Conservation (phyloP, 148 eudicot genomes). For the Euryodendron excelsum region DNA sequence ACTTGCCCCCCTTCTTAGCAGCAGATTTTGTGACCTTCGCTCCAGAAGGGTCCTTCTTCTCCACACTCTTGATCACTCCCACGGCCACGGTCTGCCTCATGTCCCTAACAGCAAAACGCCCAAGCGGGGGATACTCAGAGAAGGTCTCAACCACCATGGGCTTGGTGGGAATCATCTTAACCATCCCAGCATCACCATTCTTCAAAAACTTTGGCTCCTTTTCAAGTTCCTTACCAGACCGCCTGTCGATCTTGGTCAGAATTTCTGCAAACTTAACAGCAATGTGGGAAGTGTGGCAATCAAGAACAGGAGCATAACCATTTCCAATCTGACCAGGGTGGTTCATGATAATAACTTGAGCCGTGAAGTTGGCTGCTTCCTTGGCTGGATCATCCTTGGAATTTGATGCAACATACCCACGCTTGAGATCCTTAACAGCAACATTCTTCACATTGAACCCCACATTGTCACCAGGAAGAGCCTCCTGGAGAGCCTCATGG, state of each 20-base stretch:
- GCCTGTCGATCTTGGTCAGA: conserved; percentile 31
- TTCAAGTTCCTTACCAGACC: conserved; percentile 37
- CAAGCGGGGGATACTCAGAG: conserved; percentile 27
- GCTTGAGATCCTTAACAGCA: conserved; percentile 33
- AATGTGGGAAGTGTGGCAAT: conserved; percentile 35
- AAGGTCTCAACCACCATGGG: conserved; percentile 38
- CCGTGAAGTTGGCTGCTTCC: conserved; percentile 34
- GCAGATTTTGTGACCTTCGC: conserved; percentile 38
- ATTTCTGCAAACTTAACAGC: conserved; percentile 32
- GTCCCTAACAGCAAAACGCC: conserved; percentile 32
- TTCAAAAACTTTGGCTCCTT: conserved; percentile 37
- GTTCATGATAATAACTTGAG: conserved; percentile 36
- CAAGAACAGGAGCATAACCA: conserved; percentile 36
- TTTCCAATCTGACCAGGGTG: conserved; percentile 37
- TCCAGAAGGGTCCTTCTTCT: conserved; percentile 34
- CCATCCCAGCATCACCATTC: conserved; percentile 32
- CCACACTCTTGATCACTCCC: conserved; percentile 34
- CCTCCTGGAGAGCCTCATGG: conserved; percentile 33
- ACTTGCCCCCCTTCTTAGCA: conserved; percentile 32
- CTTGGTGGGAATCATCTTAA: conserved; percentile 36
- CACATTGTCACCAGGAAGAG: conserved; percentile 34
- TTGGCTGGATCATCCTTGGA: conserved; percentile 34
- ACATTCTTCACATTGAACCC: conserved; percentile 38
- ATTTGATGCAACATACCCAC: conserved; percentile 34
- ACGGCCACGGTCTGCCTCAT: conserved; percentile 35